A percentile compares a stretch with the other conserved stretches of the same genome.
Evolutionary conservation across 768 basidiomycete species (phyloP).

Genomic region (Neoboletus magnificus): DNA sequence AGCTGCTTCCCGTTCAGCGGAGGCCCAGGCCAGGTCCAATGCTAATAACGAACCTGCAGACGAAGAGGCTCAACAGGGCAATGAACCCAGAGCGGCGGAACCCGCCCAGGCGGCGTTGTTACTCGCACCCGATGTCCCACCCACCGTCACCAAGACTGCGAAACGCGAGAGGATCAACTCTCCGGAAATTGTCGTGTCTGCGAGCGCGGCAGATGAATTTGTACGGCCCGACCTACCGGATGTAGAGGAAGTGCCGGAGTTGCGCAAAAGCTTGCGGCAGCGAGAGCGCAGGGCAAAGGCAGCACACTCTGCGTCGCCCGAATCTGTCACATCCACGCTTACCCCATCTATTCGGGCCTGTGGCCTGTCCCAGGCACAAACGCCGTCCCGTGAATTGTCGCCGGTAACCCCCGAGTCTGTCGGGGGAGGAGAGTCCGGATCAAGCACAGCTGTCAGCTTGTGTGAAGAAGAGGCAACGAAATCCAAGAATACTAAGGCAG

Average conservation of each 20-base stretch:
- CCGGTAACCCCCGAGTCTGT: slow-evolving; percentile 26
- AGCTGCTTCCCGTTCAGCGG: slow-evolving; percentile 6
- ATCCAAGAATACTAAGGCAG: slow-evolving; percentile 15
- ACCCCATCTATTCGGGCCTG: slow-evolving; percentile 25
- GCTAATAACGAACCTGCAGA: slow-evolving; percentile 1
- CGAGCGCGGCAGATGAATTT: slow-evolving; percentile 4
- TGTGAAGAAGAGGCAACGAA: slow-evolving; percentile 27
- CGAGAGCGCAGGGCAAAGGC: slow-evolving; percentile 25
- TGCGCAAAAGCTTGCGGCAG: slow-evolving; percentile 32
- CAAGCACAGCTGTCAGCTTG: slow-evolving; percentile 33
- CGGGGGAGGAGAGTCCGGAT: slow-evolving; percentile 28
- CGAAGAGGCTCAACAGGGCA: slow-evolving; percentile 6
- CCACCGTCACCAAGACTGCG: slow-evolving; percentile 10
- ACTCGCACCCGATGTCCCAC: slow-evolving; percentile 15
- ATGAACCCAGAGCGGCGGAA: not conserved
- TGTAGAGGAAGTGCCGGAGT: slow-evolving; percentile 19
- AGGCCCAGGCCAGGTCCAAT: slow-evolving; percentile 2
- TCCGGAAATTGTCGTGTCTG: slow-evolving; percentile 8
- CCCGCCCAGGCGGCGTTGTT: slow-evolving; percentile 8
- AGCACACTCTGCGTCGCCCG: slow-evolving; percentile 19
- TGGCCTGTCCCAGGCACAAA: slow-evolving; percentile 19
- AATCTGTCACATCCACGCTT: slow-evolving; percentile 28
- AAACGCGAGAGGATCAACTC: slow-evolving; percentile 25
- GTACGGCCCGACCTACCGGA: slow-evolving; percentile 14
- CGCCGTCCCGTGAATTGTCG: slow-evolving; percentile 23